phyloP scores from a whole-genome alignment of 1,284 basidiomycete genomes.

The Sanghuangporus weigelae region DNA sequence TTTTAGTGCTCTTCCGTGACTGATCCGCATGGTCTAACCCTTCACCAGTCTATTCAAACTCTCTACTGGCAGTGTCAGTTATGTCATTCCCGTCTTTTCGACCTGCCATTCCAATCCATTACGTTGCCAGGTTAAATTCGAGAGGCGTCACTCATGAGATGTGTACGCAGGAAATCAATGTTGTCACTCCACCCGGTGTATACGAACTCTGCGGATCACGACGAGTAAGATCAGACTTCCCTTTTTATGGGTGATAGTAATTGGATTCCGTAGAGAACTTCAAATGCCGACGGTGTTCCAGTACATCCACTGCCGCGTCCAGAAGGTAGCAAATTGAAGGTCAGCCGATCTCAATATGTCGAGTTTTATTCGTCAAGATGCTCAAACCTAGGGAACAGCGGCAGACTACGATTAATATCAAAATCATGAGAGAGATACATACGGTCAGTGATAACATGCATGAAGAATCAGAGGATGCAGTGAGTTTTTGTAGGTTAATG shows the following conservation, averaged over 20 bases:
- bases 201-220: neutral
- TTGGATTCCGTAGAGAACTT: neutral
- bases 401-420: neutral
- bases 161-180: neutral
- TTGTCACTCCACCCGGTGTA: neutral
- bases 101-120: neutral
- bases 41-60: slow-evolving; percentile 6
- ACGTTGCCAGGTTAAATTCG: slow-evolving; percentile 1
- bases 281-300: neutral
- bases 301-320: neutral
- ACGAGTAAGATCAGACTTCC: neutral
- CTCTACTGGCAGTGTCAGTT: slow-evolving; percentile 6
- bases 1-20: neutral
- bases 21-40: neutral
- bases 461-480: neutral
- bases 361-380: neutral
- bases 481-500: neutral
- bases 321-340: neutral
- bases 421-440: neutral
- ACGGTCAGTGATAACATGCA: neutral
- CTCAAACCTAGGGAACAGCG: neutral
- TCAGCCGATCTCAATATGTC: neutral
- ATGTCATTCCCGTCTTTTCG: neutral
- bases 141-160: neutral
- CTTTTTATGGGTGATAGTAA: neutral